Evolutionary conservation across 2,329 filamentous ascomycete species (phyloP), one percentile per base, ranked within the genome.

Genomic region (Escovopsis weberi): DNA sequence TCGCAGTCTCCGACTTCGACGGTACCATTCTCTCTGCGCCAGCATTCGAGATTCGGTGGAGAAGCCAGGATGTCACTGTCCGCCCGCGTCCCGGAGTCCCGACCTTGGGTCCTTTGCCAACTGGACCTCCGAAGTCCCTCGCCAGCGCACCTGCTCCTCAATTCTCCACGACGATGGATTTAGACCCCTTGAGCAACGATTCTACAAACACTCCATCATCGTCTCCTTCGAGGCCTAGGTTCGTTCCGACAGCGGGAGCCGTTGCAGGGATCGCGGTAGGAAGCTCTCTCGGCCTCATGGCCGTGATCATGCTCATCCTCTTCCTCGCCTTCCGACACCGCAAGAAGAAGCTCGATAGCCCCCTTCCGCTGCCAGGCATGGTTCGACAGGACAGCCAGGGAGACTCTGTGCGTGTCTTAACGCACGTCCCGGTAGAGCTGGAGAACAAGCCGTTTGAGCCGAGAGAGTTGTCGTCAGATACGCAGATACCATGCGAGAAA

Each of bases 41-140:
- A 8, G 55, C 55, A 30, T 57, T 57, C 36, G 56, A 57, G 40
- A 54, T 56, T 35, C 50, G 55, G 5, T 57, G 56, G 55, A 47
- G 50, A 23, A 45, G 45, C 10, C 45, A 43, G 34, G 53, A 55
- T 33, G 38, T 53, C 2, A 41, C 41, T 4, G 30, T 37, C 18
- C 23, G 18, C 4, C 10, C 18, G 33, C 37, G 39, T 26, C 33
- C 43, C 10, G 43, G 38, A 4, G 34, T 37, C 6, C 32, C 32
- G 6, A 42, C 45, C 28, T 15, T 18, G 11, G 12, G 4, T 15
- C 15, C 42, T 2, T 2, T 43, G 11, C 37, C 40, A 28, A 28
- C n/a, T 11, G 28, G 12, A 26, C 11, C 34, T 15, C 28, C 39
- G 1, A 44, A 32, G 12, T 26, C 42, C 19, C 18, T 15, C 12